These are phyloP conservation scores for Cercospora zeina DNA, from an alignment of 2,329 filamentous ascomycete genomes.

Conservation along the genomic window DNA sequence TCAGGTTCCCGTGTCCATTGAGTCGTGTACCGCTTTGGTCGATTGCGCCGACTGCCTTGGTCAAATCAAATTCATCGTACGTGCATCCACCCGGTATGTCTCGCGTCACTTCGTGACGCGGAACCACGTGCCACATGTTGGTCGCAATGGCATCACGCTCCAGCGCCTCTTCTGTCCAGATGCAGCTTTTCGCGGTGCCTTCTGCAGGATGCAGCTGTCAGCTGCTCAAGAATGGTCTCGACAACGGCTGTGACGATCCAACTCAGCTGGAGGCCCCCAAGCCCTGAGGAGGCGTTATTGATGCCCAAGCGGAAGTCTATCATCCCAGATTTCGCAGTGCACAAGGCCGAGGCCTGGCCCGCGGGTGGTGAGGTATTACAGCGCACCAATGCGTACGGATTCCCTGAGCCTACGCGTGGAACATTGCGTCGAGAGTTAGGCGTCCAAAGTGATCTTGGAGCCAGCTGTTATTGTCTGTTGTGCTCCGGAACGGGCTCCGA, in stretches of 20 bases:
- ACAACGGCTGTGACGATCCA: background rate
- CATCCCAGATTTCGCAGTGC: conserved; percentile 4
- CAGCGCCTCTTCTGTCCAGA: too few species aligned
- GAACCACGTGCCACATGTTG: background rate
- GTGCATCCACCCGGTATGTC: background rate
- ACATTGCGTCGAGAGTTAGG: background rate
- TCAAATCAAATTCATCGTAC: background rate
- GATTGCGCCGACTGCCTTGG: background rate
- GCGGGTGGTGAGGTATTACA: background rate
- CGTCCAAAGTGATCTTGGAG: background rate
- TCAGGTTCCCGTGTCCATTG: background rate
- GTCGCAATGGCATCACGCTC: background rate
- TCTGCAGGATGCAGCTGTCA: background rate
- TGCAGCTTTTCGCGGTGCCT: background rate
- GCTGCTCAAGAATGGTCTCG: background rate
- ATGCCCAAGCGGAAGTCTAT: background rate
- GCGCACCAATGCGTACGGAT: background rate
- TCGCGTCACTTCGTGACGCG: background rate
- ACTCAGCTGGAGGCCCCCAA: too few species aligned
- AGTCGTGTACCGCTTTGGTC: background rate
- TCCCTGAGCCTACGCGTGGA: background rate
- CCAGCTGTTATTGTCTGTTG: background rate
- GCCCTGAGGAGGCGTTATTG: background rate
- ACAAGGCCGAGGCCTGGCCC: conserved; percentile 1
- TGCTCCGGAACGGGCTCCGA: background rate